phyloP scores from a whole-genome alignment of 1,284 basidiomycete genomes.

The Ceratobasidium sp. region DNA sequence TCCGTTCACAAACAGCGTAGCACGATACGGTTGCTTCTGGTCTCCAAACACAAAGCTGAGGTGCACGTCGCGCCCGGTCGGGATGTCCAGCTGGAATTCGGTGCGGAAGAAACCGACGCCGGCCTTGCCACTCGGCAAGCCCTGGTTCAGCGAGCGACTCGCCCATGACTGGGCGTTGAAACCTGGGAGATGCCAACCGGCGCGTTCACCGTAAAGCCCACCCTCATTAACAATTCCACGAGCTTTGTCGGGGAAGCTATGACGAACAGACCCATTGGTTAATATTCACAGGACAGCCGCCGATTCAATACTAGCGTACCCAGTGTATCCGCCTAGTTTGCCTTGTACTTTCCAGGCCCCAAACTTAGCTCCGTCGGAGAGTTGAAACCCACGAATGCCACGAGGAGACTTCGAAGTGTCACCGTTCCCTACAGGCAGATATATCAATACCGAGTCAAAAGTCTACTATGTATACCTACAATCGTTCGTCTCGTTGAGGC shows the following conservation, averaged over 20 bases:
- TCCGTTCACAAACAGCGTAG: slow-evolving; percentile 79
- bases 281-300: not conserved
- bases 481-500: slow-evolving; percentile 68
- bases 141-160: slow-evolving; percentile 62
- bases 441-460: not conserved
- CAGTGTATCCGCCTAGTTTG: slow-evolving; percentile 77
- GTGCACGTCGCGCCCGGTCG: slow-evolving; percentile 66
- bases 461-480: slow-evolving; percentile 18
- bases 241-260: slow-evolving; percentile 72
- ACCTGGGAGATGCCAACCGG: slow-evolving; percentile 83
- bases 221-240: slow-evolving; percentile 82
- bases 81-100: slow-evolving; percentile 70
- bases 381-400: slow-evolving; percentile 77
- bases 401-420: slow-evolving; percentile 71
- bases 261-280: not conserved
- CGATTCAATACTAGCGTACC: slow-evolving; percentile 57
- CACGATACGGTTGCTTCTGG: slow-evolving; percentile 64
- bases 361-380: slow-evolving; percentile 66
- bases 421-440: slow-evolving; percentile 44
- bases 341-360: slow-evolving; percentile 83
- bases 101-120: slow-evolving; percentile 86
- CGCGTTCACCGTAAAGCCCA: slow-evolving; percentile 79
- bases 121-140: slow-evolving; percentile 65
- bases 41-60: slow-evolving; percentile 71
- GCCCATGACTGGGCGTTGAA: slow-evolving; percentile 73